phyloP scores from a whole-genome alignment of 305 asterid genomes.

The Caryopteris hybrid region DNA sequence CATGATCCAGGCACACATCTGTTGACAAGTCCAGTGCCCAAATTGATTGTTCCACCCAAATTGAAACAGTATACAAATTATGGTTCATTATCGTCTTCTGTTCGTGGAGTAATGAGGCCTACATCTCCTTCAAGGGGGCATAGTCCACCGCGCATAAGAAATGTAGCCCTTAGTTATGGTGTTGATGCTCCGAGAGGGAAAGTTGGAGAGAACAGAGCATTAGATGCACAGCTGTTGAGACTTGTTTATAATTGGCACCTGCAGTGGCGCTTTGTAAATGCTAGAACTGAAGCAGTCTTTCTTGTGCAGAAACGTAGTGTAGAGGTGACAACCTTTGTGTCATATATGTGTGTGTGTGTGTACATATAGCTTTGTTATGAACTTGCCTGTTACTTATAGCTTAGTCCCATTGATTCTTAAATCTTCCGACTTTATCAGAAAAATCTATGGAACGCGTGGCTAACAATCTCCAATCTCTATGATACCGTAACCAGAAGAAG shows the following conservation, averaged over 20 bases:
- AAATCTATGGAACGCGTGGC: constrained; percentile 88
- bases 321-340: constrained; percentile 63
- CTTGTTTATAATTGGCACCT: constrained; percentile 85
- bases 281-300: constrained; percentile 70
- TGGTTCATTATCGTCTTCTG: constrained; percentile 54
- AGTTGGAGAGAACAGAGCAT: constrained; percentile 77
- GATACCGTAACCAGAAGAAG: constrained; percentile 81
- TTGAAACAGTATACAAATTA: constrained; percentile 52
- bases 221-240: constrained; percentile 83
- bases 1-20: constrained; percentile 89
- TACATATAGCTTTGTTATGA: no score
- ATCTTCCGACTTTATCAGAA: constrained; percentile 39
- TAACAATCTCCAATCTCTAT: constrained; percentile 79
- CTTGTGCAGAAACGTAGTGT: constrained; percentile 68
- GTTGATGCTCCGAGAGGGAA: constrained; percentile 91
- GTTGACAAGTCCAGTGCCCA: constrained; percentile 64
- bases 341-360: no score
- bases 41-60: constrained; percentile 51
- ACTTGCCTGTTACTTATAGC: no score
- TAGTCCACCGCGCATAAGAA: constrained; percentile 71
- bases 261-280: constrained; percentile 93
- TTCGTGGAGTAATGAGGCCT: constrained; percentile 54
- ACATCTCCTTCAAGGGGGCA: constrained; percentile 64
- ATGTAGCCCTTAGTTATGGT: constrained; percentile 87
- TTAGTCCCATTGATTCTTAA: no score